phyloP scores from a whole-genome alignment of 169 alveolate species.

The Theileria parva region DNA sequence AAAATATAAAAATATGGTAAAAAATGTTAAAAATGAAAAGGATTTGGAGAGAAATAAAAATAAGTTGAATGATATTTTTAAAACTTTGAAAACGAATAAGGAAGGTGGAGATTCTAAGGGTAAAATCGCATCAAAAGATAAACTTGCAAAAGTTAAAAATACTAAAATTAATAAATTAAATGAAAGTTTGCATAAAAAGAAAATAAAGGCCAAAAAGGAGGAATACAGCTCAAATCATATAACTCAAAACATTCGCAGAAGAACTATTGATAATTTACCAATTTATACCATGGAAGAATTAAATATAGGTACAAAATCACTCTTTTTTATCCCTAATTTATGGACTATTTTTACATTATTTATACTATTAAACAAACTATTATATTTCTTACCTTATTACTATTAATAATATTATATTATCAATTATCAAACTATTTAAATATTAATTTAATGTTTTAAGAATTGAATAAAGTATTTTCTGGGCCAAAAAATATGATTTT shows the following conservation, averaged over 20 bases:
- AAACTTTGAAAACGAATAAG: slow-evolving; percentile 31
- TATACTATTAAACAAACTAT: not conserved
- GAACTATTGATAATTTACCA: slow-evolving; percentile 75
- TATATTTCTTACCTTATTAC: not conserved
- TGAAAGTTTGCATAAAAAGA: not conserved
- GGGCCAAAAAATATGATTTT: not conserved
- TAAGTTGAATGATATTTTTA: slow-evolving; percentile 22
- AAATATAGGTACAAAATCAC: slow-evolving; percentile 66
- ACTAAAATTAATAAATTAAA: not conserved
- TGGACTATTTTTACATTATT: not conserved
- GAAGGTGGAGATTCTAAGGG: slow-evolving; percentile 10
- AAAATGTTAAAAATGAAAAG: slow-evolving; percentile 12
- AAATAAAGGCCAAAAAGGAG: not conserved
- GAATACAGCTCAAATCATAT: slow-evolving; percentile 15
- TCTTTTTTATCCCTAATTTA: not conserved
- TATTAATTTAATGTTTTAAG: not conserved
- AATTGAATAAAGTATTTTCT: not conserved
- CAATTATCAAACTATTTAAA: not conserved
- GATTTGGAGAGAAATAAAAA: slow-evolving; percentile 15
- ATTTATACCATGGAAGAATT: slow-evolving; percentile 75
- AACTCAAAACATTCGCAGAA: slow-evolving; percentile 24
- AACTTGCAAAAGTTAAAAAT: not conserved
- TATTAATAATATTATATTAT: not conserved
- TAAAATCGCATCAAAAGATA: not conserved
- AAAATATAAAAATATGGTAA: slow-evolving; percentile 1